Base-by-base conservation (phyloP, 148 eudicot species). In the Beta vulgaris region DNA sequence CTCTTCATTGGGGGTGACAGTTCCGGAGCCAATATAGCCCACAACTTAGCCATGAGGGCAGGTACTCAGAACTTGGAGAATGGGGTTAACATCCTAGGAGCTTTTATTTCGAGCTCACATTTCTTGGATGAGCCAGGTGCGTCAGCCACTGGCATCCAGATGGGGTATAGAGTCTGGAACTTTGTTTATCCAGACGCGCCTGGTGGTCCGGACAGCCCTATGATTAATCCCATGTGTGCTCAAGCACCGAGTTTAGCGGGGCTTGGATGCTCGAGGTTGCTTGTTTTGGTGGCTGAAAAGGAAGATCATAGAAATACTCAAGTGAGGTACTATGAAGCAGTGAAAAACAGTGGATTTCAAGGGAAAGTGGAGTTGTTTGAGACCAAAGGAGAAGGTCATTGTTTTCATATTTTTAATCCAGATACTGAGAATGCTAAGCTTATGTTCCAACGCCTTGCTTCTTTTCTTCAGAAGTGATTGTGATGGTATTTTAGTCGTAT, bases 11-110 rank as follows among this genome's bases (percentile, higher is more conserved):
- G 82, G 0, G 92, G 96, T 0, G 91, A 87, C 10, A 91, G 91
- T 49, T 72, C 91, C 0, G 88, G 91, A 3, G 93, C 82, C 7
- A 91, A 87, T 29, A 87, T 91, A 12, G 88, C 79, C 12, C 91
- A 89, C 57, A 85, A 89, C 81, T 42, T 91, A 32, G 82, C 82
- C 26, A 73, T 87, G 35, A 70, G 81, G 40, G 86, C 83, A 4
- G 82, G 84, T 5, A 28, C 5, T 4, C 72, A 86, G 18, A 4
- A n/a, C 12, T 51, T 86, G 43, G 46, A 43, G 8, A 69, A 74
- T 16, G 80, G 44, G 10, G 71, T 85, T 60, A 76, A 82, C 8
- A 78, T 87, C 28, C 23, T 68, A 4, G 86, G 91, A 1, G 80
- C 74, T 6, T 64, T 76, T 26, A 62, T 85, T 25, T 74, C 76